Base-by-base conservation (phyloP, 2,329 filamentous ascomycete species). In the Eutypella sp. region DNA sequence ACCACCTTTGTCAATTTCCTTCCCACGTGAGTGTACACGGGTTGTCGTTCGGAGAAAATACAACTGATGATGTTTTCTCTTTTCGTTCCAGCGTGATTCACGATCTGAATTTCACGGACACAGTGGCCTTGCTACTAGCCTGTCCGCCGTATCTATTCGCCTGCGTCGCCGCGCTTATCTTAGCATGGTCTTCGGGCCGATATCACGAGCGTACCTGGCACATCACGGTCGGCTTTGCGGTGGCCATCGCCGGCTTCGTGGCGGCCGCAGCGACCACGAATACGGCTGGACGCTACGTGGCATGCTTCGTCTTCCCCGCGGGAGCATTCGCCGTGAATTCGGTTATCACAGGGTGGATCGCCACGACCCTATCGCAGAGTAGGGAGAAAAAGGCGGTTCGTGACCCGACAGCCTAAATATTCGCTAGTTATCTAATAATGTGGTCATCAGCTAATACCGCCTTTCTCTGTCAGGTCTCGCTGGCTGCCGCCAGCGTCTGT, bases 81-180 rank as follows among this genome's bases (percentile, higher is more conserved):
- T 38, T 10, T 70, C 66, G 15, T 42, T 59, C 61, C 1, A 67
- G 66, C 4, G 71, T 76, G 11, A 71, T 78, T 47, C 64, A 70
- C 46, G 74, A 72, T 1, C 66, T 78, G 0, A 71, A 71, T 0
- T 78, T 76, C 59, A 66, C 61, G 47, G 69, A 61, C 0, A 78
- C 71, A 2, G 66, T 75, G 40, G 78, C 75, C 0, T 66, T 79
- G 0, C 65, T 75, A 10, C 67, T 79, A 47, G 78, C 74, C 5
- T 73, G 71, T 47, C 76, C 76, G 0, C 76, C 76, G 0, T 79
- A 75, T 55, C 63, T 76, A 33, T 61, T 75, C 27, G 74, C 75
- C 1, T 73, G 72, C 11, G 67, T 64, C 0, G 67, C 68, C 2
- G 72, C 71, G 9, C 70, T 78, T 31, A 50, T 67, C 5, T 69